Evolutionary conservation across 2,329 filamentous ascomycete genomes (phyloP), one percentile per base, ranked within the genome.

Genomic region (Ophiocordyceps camponoti-leonardi): DNA sequence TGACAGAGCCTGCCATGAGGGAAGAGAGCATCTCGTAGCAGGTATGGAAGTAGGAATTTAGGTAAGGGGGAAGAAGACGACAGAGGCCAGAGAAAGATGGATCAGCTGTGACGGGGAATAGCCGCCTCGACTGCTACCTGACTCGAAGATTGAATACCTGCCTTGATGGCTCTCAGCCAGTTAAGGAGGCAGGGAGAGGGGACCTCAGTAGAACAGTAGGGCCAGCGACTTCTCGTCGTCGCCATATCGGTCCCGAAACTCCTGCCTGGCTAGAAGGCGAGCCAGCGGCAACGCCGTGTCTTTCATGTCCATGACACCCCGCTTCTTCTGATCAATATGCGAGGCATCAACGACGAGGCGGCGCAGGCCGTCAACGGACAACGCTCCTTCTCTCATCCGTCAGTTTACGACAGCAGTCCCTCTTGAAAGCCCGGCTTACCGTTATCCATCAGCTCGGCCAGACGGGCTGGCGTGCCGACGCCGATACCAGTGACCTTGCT

Each of bases 221-320:
- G 72, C 72, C 54, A 83, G 54, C 53, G 74, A 63, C 54, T 69
- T 72, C 53, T 77, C 72, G 47, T 72, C 67, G 45, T 72, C 72
- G 22, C 63, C 68, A 56, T 86, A 93, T 50, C 79, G 72, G 44
- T 78, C 77, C 60, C 79, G 81, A 53, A 95, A 73, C 54, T 85
- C 79, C 16, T 75, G 67, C 46, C 78, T 71, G 31, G 80, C 74
- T 44, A 98, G 66, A 58, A 94, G 77, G 49, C 77, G 74, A 42
- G 86, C 75, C 43, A 96, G 71, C 7, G 86, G 85, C 56, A 87
- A 71, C 67, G 88, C 81, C 0, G 86, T 86, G 49, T 98, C 92
- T 61, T 84, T 86, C 86, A 96, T 95, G 58, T 96, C 92, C 61
- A 94, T 77, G 51, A 98, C 77, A 0, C 87, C 86, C 42, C 88